Percentiles rank a stretch among this genome's conserved stretches.
These are phyloP conservation scores for Leptosphaerulina australis DNA, from an alignment of 2,329 filamentous ascomycete species.

Conservation along the genomic window DNA sequence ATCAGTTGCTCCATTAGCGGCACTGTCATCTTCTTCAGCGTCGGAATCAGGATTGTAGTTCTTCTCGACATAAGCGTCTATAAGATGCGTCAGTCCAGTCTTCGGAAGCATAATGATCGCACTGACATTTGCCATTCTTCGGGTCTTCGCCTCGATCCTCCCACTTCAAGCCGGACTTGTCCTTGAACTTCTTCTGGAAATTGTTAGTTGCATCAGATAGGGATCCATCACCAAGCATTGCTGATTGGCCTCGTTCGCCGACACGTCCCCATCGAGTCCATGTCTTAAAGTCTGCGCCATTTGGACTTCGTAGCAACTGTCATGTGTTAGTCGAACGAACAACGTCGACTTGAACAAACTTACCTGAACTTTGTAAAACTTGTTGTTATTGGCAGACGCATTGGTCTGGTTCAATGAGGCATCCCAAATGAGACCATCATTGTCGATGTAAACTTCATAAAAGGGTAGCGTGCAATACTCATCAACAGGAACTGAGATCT, in stretches of 20 bases:
- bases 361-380: constrained; percentile 79
- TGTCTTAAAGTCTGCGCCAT: constrained; percentile 55
- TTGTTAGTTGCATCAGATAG: constrained; percentile 50
- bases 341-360: neutral
- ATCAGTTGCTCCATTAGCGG: constrained; percentile 44
- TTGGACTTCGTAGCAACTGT: constrained; percentile 42
- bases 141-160: constrained; percentile 59
- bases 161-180: constrained; percentile 62
- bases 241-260: constrained; percentile 58
- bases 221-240: constrained; percentile 48
- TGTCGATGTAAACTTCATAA: constrained; percentile 68
- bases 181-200: constrained; percentile 64
- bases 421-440: constrained; percentile 72
- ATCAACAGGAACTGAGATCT: constrained; percentile 56
- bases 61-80: constrained; percentile 75
- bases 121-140: constrained; percentile 62
- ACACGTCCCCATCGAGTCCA: constrained; percentile 87
- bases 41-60: constrained; percentile 72
- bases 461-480: constrained; percentile 46
- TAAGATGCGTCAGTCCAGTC: neutral
- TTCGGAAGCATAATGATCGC: no score
- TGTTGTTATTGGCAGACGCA: constrained; percentile 74
- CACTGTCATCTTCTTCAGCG: constrained; percentile 47
- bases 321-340: neutral
- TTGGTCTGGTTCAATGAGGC: constrained; percentile 82